These are phyloP conservation scores for Daldinia eschscholtzii DNA, from an alignment of 2,329 filamentous ascomycete genomes.

Conservation along the genomic window DNA sequence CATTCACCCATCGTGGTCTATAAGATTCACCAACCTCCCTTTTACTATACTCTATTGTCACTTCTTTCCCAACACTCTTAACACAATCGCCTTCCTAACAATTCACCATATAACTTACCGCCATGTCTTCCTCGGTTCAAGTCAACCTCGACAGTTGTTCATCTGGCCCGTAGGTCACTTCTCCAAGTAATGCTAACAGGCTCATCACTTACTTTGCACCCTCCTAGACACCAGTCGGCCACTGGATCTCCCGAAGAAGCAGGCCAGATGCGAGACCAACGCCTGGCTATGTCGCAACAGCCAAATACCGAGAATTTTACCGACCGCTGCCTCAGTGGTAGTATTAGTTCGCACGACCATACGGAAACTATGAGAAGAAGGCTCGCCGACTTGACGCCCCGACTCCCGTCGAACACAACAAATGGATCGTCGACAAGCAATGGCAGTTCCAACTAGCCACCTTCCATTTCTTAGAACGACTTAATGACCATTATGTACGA, in stretches of 20 bases:
- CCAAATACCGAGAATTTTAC: constrained; percentile 9
- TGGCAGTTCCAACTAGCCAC: not conserved
- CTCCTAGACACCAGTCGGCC: constrained; percentile 33
- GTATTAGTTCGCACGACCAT: constrained; percentile 22
- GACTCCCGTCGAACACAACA: constrained; percentile 49
- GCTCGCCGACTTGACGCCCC: constrained; percentile 13
- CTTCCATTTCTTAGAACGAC: not conserved
- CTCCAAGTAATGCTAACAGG: not conserved
- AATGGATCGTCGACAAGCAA: constrained; percentile 10
- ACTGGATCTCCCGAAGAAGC: constrained; percentile 26
- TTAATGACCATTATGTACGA: constrained; percentile 19
- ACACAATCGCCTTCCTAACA: not conserved
- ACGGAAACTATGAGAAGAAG: not conserved
- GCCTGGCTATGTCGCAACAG: constrained; percentile 9
- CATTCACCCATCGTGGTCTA: not conserved
- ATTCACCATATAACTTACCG: constrained; percentile 10
- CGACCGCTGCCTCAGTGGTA: constrained; percentile 24
- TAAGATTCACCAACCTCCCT: not conserved
- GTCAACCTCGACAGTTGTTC: constrained; percentile 17
- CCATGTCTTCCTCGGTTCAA: constrained; percentile 25
- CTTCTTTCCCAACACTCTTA: not conserved
- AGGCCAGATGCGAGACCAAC: constrained; percentile 6
- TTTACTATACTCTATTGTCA: not conserved
- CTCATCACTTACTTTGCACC: constrained; percentile 13
- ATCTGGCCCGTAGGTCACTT: constrained; percentile 29